A percentile compares a stretch with the other conserved stretches of the same genome.
phyloP scores from a whole-genome alignment of 306 rosid genomes.

The Ceratonia siliqua region DNA sequence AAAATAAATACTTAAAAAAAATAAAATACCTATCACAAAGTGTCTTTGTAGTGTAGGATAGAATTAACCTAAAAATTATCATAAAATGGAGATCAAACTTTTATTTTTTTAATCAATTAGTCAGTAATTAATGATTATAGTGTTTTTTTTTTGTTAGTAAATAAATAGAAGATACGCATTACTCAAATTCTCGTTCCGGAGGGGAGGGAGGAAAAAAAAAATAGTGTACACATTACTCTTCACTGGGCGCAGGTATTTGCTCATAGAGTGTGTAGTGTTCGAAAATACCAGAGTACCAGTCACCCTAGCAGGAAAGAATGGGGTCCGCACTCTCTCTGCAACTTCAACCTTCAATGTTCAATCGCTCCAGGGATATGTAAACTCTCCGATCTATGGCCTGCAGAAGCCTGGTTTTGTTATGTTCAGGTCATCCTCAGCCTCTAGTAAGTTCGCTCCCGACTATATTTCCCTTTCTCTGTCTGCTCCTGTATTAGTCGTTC shows the following conservation, averaged over 20 bases:
- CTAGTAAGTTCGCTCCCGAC: slow-evolving; percentile 40
- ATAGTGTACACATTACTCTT: neutral
- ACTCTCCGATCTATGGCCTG: slow-evolving; percentile 25
- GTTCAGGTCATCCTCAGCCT: slow-evolving; percentile 27
- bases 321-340: slow-evolving; percentile 35
- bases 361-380: slow-evolving; percentile 6
- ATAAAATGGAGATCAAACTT: too few species aligned
- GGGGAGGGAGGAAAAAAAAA: too few species aligned
- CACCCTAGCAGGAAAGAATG: neutral
- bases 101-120: too few species aligned
- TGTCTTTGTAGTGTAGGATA: too few species aligned
- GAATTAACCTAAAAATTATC: too few species aligned
- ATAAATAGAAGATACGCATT: too few species aligned
- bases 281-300: neutral
- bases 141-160: too few species aligned
- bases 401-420: slow-evolving; percentile 16
- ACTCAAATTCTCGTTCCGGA: too few species aligned
- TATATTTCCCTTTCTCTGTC: neutral
- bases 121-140: too few species aligned
- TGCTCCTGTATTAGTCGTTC: neutral
- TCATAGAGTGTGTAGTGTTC: neutral
- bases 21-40: too few species aligned
- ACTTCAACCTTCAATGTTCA: slow-evolving; percentile 14
- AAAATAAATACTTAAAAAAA: too few species aligned
- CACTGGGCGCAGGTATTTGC: neutral